Evolutionary conservation across 2,329 filamentous ascomycete genomes (phyloP), one percentile per base, ranked within the genome.

Genomic region (Colletotrichum coccodes): DNA sequence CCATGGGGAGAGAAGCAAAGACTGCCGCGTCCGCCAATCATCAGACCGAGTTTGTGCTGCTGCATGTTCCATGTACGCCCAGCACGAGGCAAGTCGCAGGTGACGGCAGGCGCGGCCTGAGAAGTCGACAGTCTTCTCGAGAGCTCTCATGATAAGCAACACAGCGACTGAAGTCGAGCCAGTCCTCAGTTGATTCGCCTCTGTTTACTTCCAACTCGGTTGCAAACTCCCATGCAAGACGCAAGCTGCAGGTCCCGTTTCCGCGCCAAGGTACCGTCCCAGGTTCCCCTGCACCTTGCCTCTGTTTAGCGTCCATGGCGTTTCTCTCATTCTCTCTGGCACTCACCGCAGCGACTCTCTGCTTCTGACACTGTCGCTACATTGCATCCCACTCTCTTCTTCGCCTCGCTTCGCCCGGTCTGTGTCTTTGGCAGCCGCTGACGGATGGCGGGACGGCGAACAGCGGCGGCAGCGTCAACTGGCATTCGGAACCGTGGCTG

Each of bases 221-320:
- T 65, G 42, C 49, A 30, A 40, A 42, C 21, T 32, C 46, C 65
- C 60, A 58, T 58, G 60, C 60, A 64, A 40, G 49, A 50, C 58
- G 58, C 60, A 36, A 47, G 61, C 61, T 69, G 61, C 66, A 69
- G 66, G 66, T 69, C 66, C 66, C 56, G 42, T 60, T 50, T 69
- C 44, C 23, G 44, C 57, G 32, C 32, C 57, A 60, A 50, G 57
- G 46, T 50, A 47, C 38, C 52, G 11, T 49, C 44, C 44, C 32
- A 47, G 44, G 44, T 47, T 47, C 40, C 59, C 64, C 64, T 58
- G 60, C 52, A 58, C 61, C 52, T 26, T 61, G 34, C 32, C 42
- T 49, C 16, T 42, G 11, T 18, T 26, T 32, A 18, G 54, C 54
- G 36, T 32, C 40, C 12, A 4, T 28, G 6, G 36, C 12, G 30